phyloP scores from a whole-genome alignment of 768 basidiomycete genomes.

The Gymnopilus dilepis region DNA sequence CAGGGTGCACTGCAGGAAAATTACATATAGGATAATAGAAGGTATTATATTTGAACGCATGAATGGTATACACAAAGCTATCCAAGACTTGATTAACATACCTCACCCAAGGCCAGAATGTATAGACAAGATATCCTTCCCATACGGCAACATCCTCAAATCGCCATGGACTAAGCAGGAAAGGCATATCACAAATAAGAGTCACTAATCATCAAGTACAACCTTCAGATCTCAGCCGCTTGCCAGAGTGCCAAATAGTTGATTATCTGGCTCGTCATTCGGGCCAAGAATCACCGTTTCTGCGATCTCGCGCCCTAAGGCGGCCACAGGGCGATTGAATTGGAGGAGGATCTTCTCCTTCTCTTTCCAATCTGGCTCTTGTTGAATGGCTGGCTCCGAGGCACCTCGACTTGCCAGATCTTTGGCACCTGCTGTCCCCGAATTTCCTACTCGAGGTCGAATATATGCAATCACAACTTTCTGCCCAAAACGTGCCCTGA shows the following conservation, averaged over 20 bases:
- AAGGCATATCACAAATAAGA: not conserved
- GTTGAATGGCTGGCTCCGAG: not conserved
- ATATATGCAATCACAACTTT: constrained; percentile 50
- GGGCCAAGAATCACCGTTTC: constrained; percentile 1
- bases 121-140: not conserved
- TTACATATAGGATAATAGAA: no score
- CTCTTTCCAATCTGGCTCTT: not conserved
- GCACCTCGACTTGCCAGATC: not conserved
- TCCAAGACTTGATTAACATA: no score
- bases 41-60: no score
- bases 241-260: not conserved
- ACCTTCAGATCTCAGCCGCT: no score
- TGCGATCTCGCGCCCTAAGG: not conserved
- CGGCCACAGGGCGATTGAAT: not conserved
- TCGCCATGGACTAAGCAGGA: not conserved
- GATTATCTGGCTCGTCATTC: not conserved
- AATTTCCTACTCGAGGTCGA: not conserved
- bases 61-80: no score
- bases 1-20: no score
- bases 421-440: not conserved
- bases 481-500: constrained; percentile 57
- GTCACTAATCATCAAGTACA: not conserved
- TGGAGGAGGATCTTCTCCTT: not conserved
- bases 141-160: not conserved
- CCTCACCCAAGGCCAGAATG: not conserved